A percentile compares a stretch with the other conserved stretches of the same genome.
These are phyloP conservation scores for Candida ficus DNA, from an alignment of 805 yeast species.

Conservation along the genomic window DNA sequence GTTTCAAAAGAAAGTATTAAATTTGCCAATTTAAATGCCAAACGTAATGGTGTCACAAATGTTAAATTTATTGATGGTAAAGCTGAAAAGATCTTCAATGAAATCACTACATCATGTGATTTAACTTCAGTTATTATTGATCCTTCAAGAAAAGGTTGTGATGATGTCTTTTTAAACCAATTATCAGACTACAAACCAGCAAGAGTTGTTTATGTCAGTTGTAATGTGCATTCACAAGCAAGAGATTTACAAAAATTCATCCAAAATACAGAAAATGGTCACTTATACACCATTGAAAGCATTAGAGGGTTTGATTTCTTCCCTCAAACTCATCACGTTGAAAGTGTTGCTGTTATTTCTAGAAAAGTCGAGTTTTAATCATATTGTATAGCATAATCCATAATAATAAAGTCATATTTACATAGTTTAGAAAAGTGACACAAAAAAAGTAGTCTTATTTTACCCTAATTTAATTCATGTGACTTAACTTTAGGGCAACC, in stretches of 20 bases:
- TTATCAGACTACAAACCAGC: conserved; percentile 79
- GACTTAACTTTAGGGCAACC: background rate
- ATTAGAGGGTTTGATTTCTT: conserved; percentile 94
- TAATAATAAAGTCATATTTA: too few species aligned
- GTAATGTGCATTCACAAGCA: conserved; percentile 98
- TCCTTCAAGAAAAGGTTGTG: conserved; percentile 98
- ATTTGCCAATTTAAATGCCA: conserved; percentile 81
- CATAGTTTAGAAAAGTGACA: background rate
- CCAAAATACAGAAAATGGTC: conserved; percentile 56
- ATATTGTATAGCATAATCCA: background rate
- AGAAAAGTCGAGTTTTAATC: conserved; percentile 22
- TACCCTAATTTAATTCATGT: background rate
- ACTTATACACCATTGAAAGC: conserved; percentile 66
- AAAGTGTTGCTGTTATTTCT: conserved; percentile 71
- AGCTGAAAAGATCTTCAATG: conserved; percentile 83
- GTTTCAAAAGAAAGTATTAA: conserved; percentile 86
- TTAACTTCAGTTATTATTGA: conserved; percentile 88
- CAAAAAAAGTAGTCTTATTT: background rate
- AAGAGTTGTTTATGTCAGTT: conserved; percentile 87
- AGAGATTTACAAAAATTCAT: conserved; percentile 85
- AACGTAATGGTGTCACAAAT: conserved; percentile 66
- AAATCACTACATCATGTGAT: conserved; percentile 67
- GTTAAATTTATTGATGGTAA: conserved; percentile 86
- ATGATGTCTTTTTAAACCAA: conserved; percentile 79
- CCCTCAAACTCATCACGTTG: conserved; percentile 93